Evolutionary conservation across 805 yeast genomes (phyloP), one percentile per base, ranked within the genome.

Genomic region (Tanozyma kutaoensis): DNA sequence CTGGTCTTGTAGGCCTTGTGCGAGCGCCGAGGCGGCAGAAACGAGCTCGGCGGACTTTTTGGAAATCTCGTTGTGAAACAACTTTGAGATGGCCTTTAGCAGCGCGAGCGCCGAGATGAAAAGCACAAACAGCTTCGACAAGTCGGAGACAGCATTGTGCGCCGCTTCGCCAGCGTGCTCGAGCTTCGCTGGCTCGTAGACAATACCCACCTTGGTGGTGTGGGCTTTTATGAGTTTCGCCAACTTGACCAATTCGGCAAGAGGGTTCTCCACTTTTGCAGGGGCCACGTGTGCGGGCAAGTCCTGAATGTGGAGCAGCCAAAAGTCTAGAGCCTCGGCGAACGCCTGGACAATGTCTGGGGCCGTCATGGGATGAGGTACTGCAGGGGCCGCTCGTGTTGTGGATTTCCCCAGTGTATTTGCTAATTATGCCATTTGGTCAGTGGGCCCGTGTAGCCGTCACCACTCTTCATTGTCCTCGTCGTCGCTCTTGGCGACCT

Each of bases 401-500:
- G n/a, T n/a, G n/a, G n/a, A n/a, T n/a, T n/a, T n/a, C n/a, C n/a
- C n/a, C n/a, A n/a, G n/a, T n/a, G n/a, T n/a, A n/a, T n/a, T n/a
- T n/a, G n/a, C n/a, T n/a, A n/a, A n/a, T n/a, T n/a, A n/a, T n/a
- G n/a, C n/a, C n/a, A n/a, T n/a, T n/a, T n/a, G n/a, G n/a, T n/a
- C n/a, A n/a, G n/a, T n/a, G n/a, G n/a, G n/a, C n/a, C n/a, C n/a
- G n/a, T n/a, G n/a, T n/a, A n/a, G n/a, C n/a, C n/a, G n/a, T n/a
- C n/a, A 21, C 23, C 23, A 21, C 7, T 55, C 61, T 28, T 82
- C 94, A 33, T 79, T 86, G 36, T 79, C 91, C 39, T 80, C 93
- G 33, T 78, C 91, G 36, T 84, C 94, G 38, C 84, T 74, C 12
- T 64, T 70, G 2, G 80, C 66, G 6, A 88, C 93, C 48, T 82